These are phyloP conservation scores for Thielaviopsis punctulata DNA, from an alignment of 2,329 filamentous ascomycete species.

Conservation along the genomic window DNA sequence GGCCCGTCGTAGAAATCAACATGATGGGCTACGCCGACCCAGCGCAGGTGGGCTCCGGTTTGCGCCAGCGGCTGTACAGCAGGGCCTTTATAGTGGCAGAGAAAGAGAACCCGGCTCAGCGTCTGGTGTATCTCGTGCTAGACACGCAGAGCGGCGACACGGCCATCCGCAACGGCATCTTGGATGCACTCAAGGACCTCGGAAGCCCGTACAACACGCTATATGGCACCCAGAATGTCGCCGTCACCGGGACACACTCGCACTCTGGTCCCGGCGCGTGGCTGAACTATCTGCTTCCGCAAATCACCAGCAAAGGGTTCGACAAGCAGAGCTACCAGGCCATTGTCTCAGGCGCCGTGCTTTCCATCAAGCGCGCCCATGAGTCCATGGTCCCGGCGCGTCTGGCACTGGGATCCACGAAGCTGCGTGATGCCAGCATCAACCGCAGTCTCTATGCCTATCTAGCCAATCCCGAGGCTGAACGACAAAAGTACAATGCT, in stretches of 20 bases:
- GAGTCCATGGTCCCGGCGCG: constrained; percentile 33
- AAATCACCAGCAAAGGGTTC: constrained; percentile 78
- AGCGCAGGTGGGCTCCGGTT: constrained; percentile 64
- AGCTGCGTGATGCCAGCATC: constrained; percentile 55
- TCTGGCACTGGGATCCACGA: constrained; percentile 43
- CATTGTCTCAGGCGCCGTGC: constrained; percentile 69
- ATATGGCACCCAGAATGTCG: constrained; percentile 68
- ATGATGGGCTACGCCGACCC: constrained; percentile 83
- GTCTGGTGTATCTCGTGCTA: constrained; percentile 74
- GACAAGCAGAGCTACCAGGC: constrained; percentile 74
- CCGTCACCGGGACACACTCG: constrained; percentile 82
- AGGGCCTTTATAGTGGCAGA: constrained; percentile 77
- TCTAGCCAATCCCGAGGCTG: constrained; percentile 58
- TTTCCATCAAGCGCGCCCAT: constrained; percentile 71
- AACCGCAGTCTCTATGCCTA: constrained; percentile 78
- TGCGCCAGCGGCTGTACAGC: constrained; percentile 77
- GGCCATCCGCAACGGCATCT: constrained; percentile 70
- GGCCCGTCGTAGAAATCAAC: constrained; percentile 77
- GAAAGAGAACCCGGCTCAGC: constrained; percentile 44
- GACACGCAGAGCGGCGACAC: constrained; percentile 83
- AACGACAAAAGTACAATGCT: constrained; percentile 47
- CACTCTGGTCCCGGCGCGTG: constrained; percentile 84
- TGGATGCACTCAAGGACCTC: constrained; percentile 52
- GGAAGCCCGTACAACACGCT: constrained; percentile 52
- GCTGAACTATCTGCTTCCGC: constrained; percentile 86